A percentile compares a stretch with the other conserved stretches of the same genome.
phyloP scores from a whole-genome alignment of 2,329 filamentous ascomycete genomes.

The Aspergillus sp. region DNA sequence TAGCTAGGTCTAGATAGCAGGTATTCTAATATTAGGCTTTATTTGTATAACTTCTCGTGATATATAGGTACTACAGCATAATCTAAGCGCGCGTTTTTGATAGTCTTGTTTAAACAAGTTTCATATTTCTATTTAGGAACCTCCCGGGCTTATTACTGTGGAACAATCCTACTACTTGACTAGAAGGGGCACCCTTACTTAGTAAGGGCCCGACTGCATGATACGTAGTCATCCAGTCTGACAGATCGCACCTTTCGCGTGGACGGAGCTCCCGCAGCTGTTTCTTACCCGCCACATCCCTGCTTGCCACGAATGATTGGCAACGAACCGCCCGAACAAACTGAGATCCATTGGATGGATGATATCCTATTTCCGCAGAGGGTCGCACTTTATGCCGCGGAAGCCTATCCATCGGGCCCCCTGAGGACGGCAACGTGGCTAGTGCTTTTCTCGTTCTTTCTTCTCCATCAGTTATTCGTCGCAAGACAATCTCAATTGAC shows the following conservation, averaged over 20 bases:
- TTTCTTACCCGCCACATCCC: conserved; percentile 2
- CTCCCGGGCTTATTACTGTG: too few relatives aligned
- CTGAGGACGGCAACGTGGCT: conserved; percentile 5
- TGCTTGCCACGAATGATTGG: conserved; percentile 1
- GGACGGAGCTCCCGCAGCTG: conserved; percentile 9
- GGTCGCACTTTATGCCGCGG: neutral
- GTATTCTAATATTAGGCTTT: too few relatives aligned
- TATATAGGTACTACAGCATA: too few relatives aligned
- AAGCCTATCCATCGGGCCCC: neutral
- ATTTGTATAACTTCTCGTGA: too few relatives aligned
- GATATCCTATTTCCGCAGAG: neutral
- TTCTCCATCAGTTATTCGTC: neutral
- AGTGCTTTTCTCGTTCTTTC: neutral
- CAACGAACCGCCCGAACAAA: neutral
- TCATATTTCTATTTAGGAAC: too few relatives aligned
- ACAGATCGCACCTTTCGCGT: conserved; percentile 1
- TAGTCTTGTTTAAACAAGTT: too few relatives aligned
- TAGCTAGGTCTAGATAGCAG: too few relatives aligned
- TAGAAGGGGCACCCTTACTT: too few relatives aligned
- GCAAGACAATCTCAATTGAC: conserved; percentile 2
- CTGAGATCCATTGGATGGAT: neutral
- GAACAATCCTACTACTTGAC: too few relatives aligned
- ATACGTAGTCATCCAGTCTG: too few relatives aligned
- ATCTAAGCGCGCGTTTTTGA: too few relatives aligned
- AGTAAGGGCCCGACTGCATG: too few relatives aligned